Evolutionary conservation across 2,329 filamentous ascomycete species (phyloP), one percentile per base, ranked within the genome.

Genomic region (Coniochaeta sp.): DNA sequence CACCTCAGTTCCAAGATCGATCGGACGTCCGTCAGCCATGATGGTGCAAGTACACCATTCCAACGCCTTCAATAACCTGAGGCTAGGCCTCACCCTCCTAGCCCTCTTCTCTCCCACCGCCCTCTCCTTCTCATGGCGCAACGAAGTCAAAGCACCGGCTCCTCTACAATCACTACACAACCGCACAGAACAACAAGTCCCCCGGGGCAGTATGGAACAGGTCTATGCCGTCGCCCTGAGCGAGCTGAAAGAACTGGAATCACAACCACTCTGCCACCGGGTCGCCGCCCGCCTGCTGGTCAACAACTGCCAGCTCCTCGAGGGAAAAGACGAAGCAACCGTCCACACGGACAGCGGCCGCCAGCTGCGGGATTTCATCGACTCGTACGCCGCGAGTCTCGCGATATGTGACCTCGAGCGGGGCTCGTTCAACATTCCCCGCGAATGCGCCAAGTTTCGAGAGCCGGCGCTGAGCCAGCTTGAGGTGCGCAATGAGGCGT

Each of bases 321-420:
- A 82, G 30, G 78, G 77, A 12, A 79, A 80, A 55, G 71, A 82
- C 49, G 79, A 81, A 12, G 75, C 78, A 0, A 76, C 74, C 0
- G 63, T 80, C 3, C 65, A 81, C 13, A 79, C 73, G 0, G 76
- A 82, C 56, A 80, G 75, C 50, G 79, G 77, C 8, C 71, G 74
- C 22, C 67, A 71, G 38, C 66, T 76, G 9, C 65, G 75, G 2
- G 76, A 81, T 56, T 81, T 82, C 61, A 72, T 82, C 30, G 78
- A 81, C 54, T 74, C 73, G 0, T 81, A 79, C 42, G 77, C 77
- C 22, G 79, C 72, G 27, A 81, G 72, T 50, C 67, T 82, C 40
- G 78, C 78, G 4, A 79, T 82, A 16, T 81, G 78, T 54, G 78
- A 82, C 55, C 61, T 82, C 31, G 75, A 80, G 56, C 68, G 75